A percentile compares a stretch with the other conserved stretches of the same genome.
Conservation (phyloP, 495 filamentous ascomycete species). For the Lophium mytilinum region DNA sequence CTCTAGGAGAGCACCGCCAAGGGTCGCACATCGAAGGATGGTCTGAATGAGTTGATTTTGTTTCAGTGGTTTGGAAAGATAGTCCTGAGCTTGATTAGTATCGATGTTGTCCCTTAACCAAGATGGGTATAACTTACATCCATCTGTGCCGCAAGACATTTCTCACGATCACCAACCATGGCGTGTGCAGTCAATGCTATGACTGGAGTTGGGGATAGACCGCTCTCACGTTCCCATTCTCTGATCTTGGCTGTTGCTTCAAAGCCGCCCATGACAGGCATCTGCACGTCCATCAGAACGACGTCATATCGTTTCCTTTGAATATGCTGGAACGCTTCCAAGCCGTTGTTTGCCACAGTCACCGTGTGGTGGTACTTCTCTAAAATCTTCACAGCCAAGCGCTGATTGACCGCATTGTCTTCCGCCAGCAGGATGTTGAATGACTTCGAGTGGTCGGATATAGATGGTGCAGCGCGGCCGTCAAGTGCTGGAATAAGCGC, state of each 20-base stretch:
- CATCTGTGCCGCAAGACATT: slow-evolving; percentile 98
- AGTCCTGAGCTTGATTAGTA: slow-evolving; percentile 46
- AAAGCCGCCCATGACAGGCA: slow-evolving; percentile 99
- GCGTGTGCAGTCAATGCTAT: slow-evolving; percentile 97
- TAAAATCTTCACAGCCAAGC: slow-evolving; percentile 91
- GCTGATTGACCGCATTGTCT: slow-evolving; percentile 97
- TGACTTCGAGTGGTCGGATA: slow-evolving; percentile 88
- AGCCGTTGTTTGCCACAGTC: slow-evolving; percentile 89
- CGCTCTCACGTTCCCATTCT: slow-evolving; percentile 76
- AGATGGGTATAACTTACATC: slow-evolving; percentile 40
- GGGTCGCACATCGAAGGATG: slow-evolving; percentile 75
- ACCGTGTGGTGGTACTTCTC: slow-evolving; percentile 97
- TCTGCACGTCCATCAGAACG: slow-evolving; percentile 98
- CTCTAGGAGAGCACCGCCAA: slow-evolving; percentile 82
- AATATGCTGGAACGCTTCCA: slow-evolving; percentile 83
- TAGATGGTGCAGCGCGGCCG: slow-evolving; percentile 82
- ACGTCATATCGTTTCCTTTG: slow-evolving; percentile 89
- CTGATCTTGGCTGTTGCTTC: slow-evolving; percentile 96
- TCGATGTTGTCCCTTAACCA: neutral
- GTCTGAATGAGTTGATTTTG: slow-evolving; percentile 98
- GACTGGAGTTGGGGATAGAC: slow-evolving; percentile 78
- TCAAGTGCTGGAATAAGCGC: slow-evolving; percentile 97
- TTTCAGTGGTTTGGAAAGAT: slow-evolving; percentile 94
- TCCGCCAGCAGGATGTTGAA: slow-evolving; percentile 96
- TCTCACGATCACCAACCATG: slow-evolving; percentile 98